Evolutionary conservation across 1,284 basidiomycete genomes (phyloP).

Genomic region (Xerocomus amazonicus): DNA sequence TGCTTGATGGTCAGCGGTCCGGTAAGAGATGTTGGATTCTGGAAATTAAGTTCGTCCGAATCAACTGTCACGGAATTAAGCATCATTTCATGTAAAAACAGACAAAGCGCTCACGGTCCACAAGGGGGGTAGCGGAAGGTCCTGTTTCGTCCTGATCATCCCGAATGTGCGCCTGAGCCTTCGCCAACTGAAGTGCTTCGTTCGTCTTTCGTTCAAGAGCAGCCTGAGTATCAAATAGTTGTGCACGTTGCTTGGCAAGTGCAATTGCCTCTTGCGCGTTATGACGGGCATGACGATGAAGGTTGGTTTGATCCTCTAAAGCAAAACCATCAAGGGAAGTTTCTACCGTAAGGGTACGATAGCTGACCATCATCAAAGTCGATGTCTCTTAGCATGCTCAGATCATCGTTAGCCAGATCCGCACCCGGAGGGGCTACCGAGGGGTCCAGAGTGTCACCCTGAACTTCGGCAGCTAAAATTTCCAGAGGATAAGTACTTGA

Average conservation of each 20-base stretch:
- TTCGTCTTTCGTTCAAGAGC: conserved; percentile 80
- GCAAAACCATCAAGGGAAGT: not conserved
- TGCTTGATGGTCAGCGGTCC: conserved; percentile 87
- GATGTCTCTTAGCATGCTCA: conserved; percentile 66
- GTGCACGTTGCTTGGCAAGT: conserved; percentile 77
- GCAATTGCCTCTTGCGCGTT: conserved; percentile 91
- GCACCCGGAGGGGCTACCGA: conserved; percentile 54
- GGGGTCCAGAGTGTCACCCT: conserved; percentile 59
- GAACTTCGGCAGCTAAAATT: conserved; percentile 77
- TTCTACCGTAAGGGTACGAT: not conserved
- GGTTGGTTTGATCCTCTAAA: conserved; percentile 82
- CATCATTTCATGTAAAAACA: not conserved
- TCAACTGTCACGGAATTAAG: conserved; percentile 56
- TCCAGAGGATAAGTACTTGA: conserved; percentile 18
- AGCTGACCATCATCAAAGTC: conserved; percentile 90
- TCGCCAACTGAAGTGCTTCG: conserved; percentile 66
- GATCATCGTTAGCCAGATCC: conserved; percentile 52
- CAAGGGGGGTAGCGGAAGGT: conserved; percentile 39
- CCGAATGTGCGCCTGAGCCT: conserved; percentile 58
- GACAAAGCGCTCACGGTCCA: conserved; percentile 57
- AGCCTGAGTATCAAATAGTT: conserved; percentile 81
- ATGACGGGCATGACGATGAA: conserved; percentile 82
- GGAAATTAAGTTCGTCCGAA: conserved; percentile 98
- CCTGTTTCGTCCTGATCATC: conserved; percentile 42
- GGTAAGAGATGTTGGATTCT: conserved; percentile 93